phyloP scores from a whole-genome alignment of 805 yeast genomes.

The Ogataea pini region DNA sequence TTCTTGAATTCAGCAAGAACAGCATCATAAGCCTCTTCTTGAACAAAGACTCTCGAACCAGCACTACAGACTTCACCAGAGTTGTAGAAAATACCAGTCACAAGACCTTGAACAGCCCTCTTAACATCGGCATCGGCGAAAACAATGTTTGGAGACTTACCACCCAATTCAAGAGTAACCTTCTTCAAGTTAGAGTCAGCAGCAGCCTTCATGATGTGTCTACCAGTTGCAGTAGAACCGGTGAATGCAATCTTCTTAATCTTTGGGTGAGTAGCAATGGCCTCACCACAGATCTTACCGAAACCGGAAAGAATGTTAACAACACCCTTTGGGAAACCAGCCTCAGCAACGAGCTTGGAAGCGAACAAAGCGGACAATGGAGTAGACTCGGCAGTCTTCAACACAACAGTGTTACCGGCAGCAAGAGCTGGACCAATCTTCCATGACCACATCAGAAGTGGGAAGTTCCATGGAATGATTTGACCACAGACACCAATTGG shows the following conservation, averaged over 20 bases:
- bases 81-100: conserved; percentile 72
- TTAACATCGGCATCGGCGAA: conserved; percentile 67
- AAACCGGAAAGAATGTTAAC: conserved; percentile 74
- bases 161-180: conserved; percentile 81
- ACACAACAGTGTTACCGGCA: conserved; percentile 70
- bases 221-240: conserved; percentile 79
- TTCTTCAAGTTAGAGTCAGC: conserved; percentile 74
- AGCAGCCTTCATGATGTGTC: conserved; percentile 66
- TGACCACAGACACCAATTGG: conserved; percentile 84
- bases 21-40: conserved; percentile 68
- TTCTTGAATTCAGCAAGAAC: conserved; percentile 57
- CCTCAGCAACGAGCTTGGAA: conserved; percentile 61
- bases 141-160: conserved; percentile 77
- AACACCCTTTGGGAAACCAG: conserved; percentile 76
- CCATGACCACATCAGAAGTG: conserved; percentile 78
- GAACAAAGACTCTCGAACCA: conserved; percentile 77
- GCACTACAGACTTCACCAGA: conserved; percentile 85
- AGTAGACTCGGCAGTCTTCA: conserved; percentile 78
- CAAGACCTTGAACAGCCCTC: conserved; percentile 49
- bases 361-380: conserved; percentile 71
- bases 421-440: conserved; percentile 78
- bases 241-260: conserved; percentile 79
- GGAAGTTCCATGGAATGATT: conserved; percentile 86
- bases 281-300: conserved; percentile 72
- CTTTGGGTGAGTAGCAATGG: conserved; percentile 65